Percentiles rank a stretch among this genome's conserved stretches.
These are phyloP conservation scores for Ceriops tagal DNA, from an alignment of 345 rosid genomes.

Conservation along the genomic window DNA sequence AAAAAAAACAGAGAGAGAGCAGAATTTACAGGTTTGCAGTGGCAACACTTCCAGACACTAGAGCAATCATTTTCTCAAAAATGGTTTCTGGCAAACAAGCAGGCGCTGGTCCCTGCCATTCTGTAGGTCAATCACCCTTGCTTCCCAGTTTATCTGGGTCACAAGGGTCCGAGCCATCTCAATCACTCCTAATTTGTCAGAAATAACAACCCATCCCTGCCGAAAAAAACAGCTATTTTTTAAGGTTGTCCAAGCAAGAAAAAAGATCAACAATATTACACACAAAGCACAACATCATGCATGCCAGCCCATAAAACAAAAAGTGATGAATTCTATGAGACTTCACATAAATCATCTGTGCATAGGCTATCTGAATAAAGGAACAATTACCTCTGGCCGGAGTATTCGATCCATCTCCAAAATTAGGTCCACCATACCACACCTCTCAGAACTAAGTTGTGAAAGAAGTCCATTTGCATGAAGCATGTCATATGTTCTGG, in stretches of 20 bases:
- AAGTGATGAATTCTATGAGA: background rate
- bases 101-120: slow-evolving; percentile 93
- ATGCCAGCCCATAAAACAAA: background rate
- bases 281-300: too few species aligned
- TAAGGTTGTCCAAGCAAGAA: background rate
- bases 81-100: slow-evolving; percentile 94
- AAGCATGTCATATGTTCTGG: slow-evolving; percentile 94
- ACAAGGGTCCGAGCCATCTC: slow-evolving; percentile 79
- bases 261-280: background rate
- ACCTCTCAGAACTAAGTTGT: slow-evolving; percentile 54
- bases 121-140: slow-evolving; percentile 89
- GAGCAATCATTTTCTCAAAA: slow-evolving; percentile 61
- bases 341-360: background rate
- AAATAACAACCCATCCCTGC: slow-evolving; percentile 91
- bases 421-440: slow-evolving; percentile 68
- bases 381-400: slow-evolving; percentile 81
- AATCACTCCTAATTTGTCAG: slow-evolving; percentile 67
- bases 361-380: background rate
- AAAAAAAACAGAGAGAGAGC: slow-evolving; percentile 43
- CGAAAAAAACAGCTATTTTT: slow-evolving; percentile 1
- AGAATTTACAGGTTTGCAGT: slow-evolving; percentile 30
- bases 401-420: slow-evolving; percentile 94
- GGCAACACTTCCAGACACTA: slow-evolving; percentile 17
- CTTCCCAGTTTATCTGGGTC: slow-evolving; percentile 91
- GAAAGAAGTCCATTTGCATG: slow-evolving; percentile 89